Percentiles rank a stretch among this genome's conserved stretches.
phyloP scores from a whole-genome alignment of 805 yeast species.

The Teunomyces panamensis region DNA sequence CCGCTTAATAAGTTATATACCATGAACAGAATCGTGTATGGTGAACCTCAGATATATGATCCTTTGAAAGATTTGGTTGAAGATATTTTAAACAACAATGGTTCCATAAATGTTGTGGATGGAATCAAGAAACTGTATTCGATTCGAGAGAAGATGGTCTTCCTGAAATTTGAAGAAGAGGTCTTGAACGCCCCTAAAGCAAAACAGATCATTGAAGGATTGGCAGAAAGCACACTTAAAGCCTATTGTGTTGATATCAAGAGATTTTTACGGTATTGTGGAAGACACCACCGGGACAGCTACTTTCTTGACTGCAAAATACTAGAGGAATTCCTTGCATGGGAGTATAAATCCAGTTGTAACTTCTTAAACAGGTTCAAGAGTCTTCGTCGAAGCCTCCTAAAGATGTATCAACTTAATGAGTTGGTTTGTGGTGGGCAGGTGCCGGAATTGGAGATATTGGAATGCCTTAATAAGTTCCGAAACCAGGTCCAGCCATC shows the following conservation, averaged over 20 bases:
- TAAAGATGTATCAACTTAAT: conserved; percentile 3
- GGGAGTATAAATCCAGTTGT: background rate
- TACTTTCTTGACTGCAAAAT: background rate
- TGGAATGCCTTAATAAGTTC: background rate
- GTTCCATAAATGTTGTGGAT: background rate
- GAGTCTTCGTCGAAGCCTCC: conserved; percentile 4
- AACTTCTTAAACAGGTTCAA: conserved; percentile 1
- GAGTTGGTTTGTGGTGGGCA: conserved; percentile 1
- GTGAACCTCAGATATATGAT: background rate
- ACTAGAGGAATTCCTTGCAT: background rate
- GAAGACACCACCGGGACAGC: background rate
- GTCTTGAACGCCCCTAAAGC: background rate
- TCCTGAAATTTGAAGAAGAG: background rate
- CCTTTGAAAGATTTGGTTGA: conserved; percentile 3
- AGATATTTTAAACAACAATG: background rate
- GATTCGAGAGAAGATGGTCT: background rate
- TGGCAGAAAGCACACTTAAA: conserved; percentile 3
- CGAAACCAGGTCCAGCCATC: background rate
- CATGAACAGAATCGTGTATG: conserved; percentile 5
- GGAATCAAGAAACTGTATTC: background rate
- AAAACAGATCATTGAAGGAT: background rate
- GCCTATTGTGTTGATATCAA: conserved; percentile 5
- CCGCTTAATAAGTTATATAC: conserved; percentile 4
- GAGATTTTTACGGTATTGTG: conserved; percentile 4
- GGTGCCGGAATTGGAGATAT: background rate